A percentile compares a stretch with the other conserved stretches of the same genome.
These are phyloP conservation scores for Penicillium sclerotiorum DNA, from an alignment of 2,329 filamentous ascomycete species.

Conservation along the genomic window DNA sequence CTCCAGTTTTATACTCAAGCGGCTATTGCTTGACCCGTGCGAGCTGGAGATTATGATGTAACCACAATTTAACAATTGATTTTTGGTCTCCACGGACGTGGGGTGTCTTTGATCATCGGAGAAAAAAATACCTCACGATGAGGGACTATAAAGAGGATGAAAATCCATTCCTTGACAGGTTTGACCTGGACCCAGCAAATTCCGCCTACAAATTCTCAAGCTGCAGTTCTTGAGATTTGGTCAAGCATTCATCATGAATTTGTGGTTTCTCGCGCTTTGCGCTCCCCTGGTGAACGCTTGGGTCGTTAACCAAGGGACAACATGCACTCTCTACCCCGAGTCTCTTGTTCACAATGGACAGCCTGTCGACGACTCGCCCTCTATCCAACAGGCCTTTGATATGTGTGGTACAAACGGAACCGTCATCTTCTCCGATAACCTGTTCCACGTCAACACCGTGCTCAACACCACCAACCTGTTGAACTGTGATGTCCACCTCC, in stretches of 20 bases:
- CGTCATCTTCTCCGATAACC: constrained; percentile 28
- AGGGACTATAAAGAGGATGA: too few species aligned
- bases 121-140: background rate
- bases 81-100: background rate
- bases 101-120: background rate
- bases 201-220: background rate
- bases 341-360: constrained; percentile 21
- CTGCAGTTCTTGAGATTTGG: background rate
- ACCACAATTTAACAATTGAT: background rate
- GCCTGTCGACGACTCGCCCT: constrained; percentile 25
- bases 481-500: constrained; percentile 32
- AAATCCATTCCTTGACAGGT: too few species aligned
- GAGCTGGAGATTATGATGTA: constrained; percentile 1
- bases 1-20: background rate
- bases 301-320: constrained; percentile 22
- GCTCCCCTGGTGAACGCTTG: constrained; percentile 14
- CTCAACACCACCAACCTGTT: constrained; percentile 25
- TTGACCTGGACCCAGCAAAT: too few species aligned
- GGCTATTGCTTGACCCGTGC: constrained; percentile 1
- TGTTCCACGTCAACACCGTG: constrained; percentile 22
- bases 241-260: background rate
- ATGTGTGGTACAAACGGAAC: constrained; percentile 32
- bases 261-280: constrained; percentile 6
- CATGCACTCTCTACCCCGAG: constrained; percentile 26
- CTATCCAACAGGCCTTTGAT: constrained; percentile 30